A percentile compares a stretch with the other conserved stretches of the same genome.
phyloP scores from a whole-genome alignment of 371 early-diverging fungal species.

The Encephalitozoon hellem region DNA sequence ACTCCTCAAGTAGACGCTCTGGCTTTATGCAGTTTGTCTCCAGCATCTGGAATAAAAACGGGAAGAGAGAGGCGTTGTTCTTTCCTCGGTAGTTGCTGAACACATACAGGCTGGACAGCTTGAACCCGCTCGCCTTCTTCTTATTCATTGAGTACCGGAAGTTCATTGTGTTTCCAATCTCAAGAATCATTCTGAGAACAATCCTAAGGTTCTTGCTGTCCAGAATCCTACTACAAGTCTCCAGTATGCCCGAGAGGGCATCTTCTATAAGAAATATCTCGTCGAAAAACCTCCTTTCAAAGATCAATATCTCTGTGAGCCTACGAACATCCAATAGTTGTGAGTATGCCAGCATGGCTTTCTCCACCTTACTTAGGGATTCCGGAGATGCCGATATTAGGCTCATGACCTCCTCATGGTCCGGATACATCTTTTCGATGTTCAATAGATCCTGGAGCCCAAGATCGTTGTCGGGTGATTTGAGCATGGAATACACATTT shows the following conservation, averaged over 20 bases:
- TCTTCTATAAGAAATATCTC: conserved; percentile 21
- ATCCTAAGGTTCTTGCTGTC: conserved; percentile 31
- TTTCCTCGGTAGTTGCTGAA: conserved; percentile 37
- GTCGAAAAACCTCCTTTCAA: conserved; percentile 46
- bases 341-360: conserved; percentile 27
- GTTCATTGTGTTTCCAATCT: conserved; percentile 49
- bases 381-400: background rate
- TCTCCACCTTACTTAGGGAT: conserved; percentile 19
- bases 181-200: conserved; percentile 33
- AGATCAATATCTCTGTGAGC: conserved; percentile 31
- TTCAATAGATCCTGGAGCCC: conserved; percentile 34
- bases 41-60: conserved; percentile 26
- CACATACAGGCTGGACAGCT: conserved; percentile 27
- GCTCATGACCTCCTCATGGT: conserved; percentile 18
- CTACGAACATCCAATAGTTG: conserved; percentile 13
- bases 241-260: background rate
- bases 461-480: conserved; percentile 11
- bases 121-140: conserved; percentile 41
- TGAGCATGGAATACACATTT: conserved; percentile 17
- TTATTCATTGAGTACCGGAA: conserved; percentile 20
- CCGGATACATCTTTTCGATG: conserved; percentile 26
- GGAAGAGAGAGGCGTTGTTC: conserved; percentile 18
- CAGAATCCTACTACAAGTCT: conserved; percentile 12
- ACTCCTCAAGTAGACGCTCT: background rate
- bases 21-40: background rate